Conservation (phyloP, 2,329 filamentous ascomycete genomes). For the Penicillium carneum region DNA sequence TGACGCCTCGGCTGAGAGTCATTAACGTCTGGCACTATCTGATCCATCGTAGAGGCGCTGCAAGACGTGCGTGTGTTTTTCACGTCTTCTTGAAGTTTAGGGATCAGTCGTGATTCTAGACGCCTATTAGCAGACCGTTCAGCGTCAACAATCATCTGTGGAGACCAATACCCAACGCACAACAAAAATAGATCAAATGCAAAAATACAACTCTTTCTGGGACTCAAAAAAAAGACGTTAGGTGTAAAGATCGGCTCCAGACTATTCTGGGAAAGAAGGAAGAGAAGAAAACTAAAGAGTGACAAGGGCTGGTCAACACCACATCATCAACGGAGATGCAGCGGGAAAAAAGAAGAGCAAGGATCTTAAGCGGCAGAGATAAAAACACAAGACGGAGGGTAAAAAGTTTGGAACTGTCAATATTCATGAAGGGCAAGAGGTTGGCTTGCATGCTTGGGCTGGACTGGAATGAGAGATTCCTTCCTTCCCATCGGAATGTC, state of each 20-base stretch:
- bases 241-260: slow-evolving; percentile 32
- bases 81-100: neutral
- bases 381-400: neutral
- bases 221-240: slow-evolving; percentile 1
- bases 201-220: neutral
- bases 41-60: slow-evolving; percentile 18
- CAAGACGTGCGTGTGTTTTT: neutral
- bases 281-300: slow-evolving; percentile 6
- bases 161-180: slow-evolving; percentile 2
- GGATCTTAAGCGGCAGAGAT: neutral
- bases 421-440: slow-evolving; percentile 3
- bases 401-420: neutral
- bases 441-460: slow-evolving; percentile 14
- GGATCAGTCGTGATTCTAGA: slow-evolving; percentile 6
- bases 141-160: neutral
- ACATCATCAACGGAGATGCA: slow-evolving; percentile 2
- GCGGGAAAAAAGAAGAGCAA: neutral
- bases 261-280: slow-evolving; percentile 5
- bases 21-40: slow-evolving; percentile 26
- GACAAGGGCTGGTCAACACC: slow-evolving; percentile 17
- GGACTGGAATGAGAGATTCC: slow-evolving; percentile 16
- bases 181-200: neutral
- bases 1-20: slow-evolving; percentile 33
- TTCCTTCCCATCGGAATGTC: slow-evolving; percentile 15
- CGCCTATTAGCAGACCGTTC: neutral